Evolutionary conservation across 306 rosid species (phyloP).

Genomic region (Trifolium repens): DNA sequence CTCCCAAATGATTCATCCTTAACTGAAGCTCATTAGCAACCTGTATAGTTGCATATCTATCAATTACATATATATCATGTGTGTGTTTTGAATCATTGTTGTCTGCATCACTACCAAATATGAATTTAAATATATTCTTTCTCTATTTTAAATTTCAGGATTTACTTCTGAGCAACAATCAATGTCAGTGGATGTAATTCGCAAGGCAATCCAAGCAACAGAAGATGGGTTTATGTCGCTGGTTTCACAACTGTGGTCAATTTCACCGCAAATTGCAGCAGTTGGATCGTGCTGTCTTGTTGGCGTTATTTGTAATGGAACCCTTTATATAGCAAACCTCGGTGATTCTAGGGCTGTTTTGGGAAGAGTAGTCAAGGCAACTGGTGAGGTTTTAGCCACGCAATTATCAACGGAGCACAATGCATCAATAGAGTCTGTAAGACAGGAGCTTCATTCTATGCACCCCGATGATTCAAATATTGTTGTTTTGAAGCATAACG

Average conservation of each 20-base stretch:
- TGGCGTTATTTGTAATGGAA: conserved; percentile 75
- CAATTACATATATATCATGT: conserved; percentile 26
- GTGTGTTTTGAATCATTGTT: conserved; percentile 23
- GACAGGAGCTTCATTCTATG: conserved; percentile 85
- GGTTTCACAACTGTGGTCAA: conserved; percentile 71
- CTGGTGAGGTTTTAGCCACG: conserved; percentile 78
- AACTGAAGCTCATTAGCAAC: background rate
- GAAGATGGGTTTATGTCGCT: conserved; percentile 83
- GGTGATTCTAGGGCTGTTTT: conserved; percentile 96
- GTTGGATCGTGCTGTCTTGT: conserved; percentile 96
- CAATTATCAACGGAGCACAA: conserved; percentile 84
- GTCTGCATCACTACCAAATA: background rate
- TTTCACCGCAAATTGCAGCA: conserved; percentile 83
- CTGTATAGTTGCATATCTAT: conserved; percentile 10
- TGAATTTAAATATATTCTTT: conserved; percentile 1
- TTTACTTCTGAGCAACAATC: conserved; percentile 80
- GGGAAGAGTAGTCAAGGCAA: conserved; percentile 79
- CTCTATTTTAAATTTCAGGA: conserved; percentile 56
- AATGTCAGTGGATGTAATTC: conserved; percentile 77
- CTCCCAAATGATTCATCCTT: background rate
- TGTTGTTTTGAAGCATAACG: conserved; percentile 89
- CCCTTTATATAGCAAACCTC: conserved; percentile 73
- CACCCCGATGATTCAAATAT: conserved; percentile 84
- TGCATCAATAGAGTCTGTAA: conserved; percentile 71
- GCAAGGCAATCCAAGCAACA: conserved; percentile 90